Percentiles rank a stretch among this genome's conserved stretches.
These are phyloP conservation scores for Lentinula detonsa DNA, from an alignment of 768 basidiomycete genomes.

Conservation along the genomic window DNA sequence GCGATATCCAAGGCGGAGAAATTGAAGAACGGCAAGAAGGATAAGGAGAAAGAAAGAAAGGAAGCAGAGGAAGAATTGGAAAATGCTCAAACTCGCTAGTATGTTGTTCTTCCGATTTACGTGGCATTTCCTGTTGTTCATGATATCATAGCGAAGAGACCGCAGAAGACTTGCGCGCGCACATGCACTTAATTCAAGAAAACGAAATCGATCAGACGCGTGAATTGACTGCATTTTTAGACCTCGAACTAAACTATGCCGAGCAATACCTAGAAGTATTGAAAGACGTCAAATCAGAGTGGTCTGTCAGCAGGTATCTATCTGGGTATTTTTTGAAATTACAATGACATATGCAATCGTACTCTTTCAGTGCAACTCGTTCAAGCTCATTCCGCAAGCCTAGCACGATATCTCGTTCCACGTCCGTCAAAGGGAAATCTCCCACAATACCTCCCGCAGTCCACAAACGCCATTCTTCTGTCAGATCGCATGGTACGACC, in stretches of 20 bases:
- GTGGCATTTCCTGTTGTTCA: neutral
- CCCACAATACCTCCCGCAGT: neutral
- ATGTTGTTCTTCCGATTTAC: neutral
- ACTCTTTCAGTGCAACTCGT: neutral
- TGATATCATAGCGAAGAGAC: slow-evolving; percentile 65
- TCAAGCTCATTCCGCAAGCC: neutral
- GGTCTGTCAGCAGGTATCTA: slow-evolving; percentile 56
- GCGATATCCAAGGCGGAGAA: slow-evolving; percentile 67
- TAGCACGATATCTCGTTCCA: neutral
- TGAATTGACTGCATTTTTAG: slow-evolving; percentile 66
- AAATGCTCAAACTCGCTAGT: slow-evolving; percentile 65
- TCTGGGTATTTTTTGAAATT: neutral
- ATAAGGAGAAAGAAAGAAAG: slow-evolving; percentile 72
- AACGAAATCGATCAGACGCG: slow-evolving; percentile 68
- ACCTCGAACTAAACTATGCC: slow-evolving; percentile 69
- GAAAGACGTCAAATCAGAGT: slow-evolving; percentile 58
- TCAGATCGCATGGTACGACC: neutral
- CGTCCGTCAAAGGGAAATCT: neutral
- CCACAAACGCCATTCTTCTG: neutral
- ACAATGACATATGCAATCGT: neutral
- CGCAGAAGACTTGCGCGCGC: slow-evolving; percentile 73
- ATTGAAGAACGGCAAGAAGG: slow-evolving; percentile 67
- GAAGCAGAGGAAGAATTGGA: slow-evolving; percentile 83
- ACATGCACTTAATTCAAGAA: slow-evolving; percentile 77
- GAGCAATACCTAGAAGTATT: slow-evolving; percentile 70